These are phyloP conservation scores for Cinnamomum chago DNA, from an alignment of 164 flowering plant genomes.

Conservation along the genomic window DNA sequence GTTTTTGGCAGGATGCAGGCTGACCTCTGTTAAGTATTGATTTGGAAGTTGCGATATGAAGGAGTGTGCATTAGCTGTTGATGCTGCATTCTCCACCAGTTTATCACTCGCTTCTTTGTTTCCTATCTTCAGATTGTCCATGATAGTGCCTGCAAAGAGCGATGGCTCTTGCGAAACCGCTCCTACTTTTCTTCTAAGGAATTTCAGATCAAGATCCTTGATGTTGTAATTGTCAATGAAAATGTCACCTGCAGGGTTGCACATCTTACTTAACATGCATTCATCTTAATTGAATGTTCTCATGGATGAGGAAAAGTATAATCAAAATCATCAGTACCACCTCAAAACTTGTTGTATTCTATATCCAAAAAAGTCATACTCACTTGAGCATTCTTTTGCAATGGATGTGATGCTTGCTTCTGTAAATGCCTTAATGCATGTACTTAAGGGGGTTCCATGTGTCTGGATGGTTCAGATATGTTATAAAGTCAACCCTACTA, in stretches of 20 bases:
- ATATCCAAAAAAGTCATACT: neutral
- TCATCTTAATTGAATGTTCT: too few species aligned
- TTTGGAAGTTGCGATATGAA: conserved; percentile 62
- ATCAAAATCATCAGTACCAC: too few species aligned
- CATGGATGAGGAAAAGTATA: too few species aligned
- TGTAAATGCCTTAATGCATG: neutral
- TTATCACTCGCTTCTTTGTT: conserved; percentile 41
- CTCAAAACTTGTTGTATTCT: neutral
- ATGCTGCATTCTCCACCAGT: conserved; percentile 42
- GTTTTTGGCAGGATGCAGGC: neutral
- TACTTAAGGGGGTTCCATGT: too few species aligned
- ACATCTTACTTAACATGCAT: neutral
- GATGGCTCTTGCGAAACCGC: conserved; percentile 70
- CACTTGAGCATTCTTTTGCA: neutral
- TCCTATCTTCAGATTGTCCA: conserved; percentile 59
- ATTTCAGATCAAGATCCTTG: conserved; percentile 55
- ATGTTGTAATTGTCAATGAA: conserved; percentile 53
- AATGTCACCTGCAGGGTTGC: conserved; percentile 40
- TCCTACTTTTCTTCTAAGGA: conserved; percentile 50
- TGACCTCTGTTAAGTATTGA: conserved; percentile 58
- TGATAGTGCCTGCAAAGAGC: conserved; percentile 58
- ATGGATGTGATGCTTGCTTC: neutral
- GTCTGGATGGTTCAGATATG: too few species aligned
- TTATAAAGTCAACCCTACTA: too few species aligned
- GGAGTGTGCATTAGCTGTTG: conserved; percentile 54